Base-by-base conservation (phyloP, 1,284 basidiomycete species). In the Phlebopus sp. region DNA sequence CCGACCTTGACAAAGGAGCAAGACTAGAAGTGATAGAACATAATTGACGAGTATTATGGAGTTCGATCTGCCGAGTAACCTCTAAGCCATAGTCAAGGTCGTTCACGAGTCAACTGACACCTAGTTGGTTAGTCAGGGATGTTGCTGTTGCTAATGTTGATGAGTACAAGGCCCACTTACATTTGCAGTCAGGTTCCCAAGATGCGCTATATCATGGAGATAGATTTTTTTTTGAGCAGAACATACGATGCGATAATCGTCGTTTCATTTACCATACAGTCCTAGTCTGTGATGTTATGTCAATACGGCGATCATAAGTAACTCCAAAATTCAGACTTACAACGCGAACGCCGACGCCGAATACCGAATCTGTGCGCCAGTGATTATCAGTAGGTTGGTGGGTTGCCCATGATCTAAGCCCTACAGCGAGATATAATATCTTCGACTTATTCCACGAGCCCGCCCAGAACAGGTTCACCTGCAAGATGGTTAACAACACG, bases 391-490 rank as follows among this genome's bases (percentile, higher is more conserved):
- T 29, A 35, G 23, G 39, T 14, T 23, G 11, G 19, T 3, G n/a
- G 18, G 11, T 14, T 2, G 6, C n/a, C 3, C 19, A 23, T 25
- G 7, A 7, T 23, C 21, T 13, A 34, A 30, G 14, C 9, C 40
- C 42, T 25, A 52, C 51, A 18, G 21, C 18, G 13, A 52, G 40
- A 38, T 52, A 52, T 7, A 52, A 17, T 14, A 52, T 37, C 30
- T 35, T 52, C 5, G 50, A 46, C 19, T 38, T 9, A 46, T 36
- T 38, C 32, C 35, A 34, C n/a, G 14, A 21, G 15, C 40, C 21
- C 11, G 25, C 27, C 51, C 51, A 52, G 27, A 52, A 52, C n/a
- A 41, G 21, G 23, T 18, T 25, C 19, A 46, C 44, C 51, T 52
- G 32, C n/a, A 29, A 18, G 3, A 5, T 29, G 5, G 18, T 10